A percentile compares a stretch with the other conserved stretches of the same genome.
Conservation (phyloP, 306 rosid species). For the Dryas octopetala region DNA sequence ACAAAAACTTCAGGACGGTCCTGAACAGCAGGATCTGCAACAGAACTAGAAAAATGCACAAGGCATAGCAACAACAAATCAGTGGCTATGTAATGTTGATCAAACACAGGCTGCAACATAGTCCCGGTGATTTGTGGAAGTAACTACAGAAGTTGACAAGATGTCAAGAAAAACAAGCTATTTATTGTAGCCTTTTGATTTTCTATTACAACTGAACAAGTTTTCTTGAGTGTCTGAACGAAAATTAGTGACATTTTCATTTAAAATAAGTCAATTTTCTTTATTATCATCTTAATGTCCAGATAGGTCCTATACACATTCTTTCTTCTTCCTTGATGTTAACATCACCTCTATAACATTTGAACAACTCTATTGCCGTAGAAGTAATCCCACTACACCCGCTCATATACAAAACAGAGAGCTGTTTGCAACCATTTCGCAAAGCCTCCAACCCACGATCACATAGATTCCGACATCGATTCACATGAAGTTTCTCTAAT, state of each 20-base stretch:
- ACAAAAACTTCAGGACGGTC: background rate
- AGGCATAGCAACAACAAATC: background rate
- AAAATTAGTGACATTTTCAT: background rate
- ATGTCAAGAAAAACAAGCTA: background rate
- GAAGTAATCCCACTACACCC: constrained; percentile 36
- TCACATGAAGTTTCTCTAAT: constrained; percentile 58
- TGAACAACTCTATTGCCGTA: constrained; percentile 55
- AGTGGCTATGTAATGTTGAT: too few species aligned
- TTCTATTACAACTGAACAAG: background rate
- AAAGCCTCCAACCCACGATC: constrained; percentile 49
- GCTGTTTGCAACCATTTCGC: constrained; percentile 56
- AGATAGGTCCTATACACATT: constrained; percentile 42
- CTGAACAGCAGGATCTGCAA: background rate
- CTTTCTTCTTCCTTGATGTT: constrained; percentile 41
- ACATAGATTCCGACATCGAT: constrained; percentile 47
- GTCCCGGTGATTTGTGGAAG: too few species aligned
- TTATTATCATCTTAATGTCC: constrained; percentile 36
- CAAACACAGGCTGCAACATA: too few species aligned
- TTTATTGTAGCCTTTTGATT: background rate
- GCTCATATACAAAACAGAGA: constrained; percentile 47
- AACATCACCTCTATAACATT: constrained; percentile 50
- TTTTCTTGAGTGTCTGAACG: background rate
- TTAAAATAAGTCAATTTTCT: constrained; percentile 3
- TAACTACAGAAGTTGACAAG: too few species aligned
- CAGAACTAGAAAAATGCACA: background rate